Evolutionary conservation across 352 stramenopile species (phyloP).

Genomic region (Pythium aquatile): DNA sequence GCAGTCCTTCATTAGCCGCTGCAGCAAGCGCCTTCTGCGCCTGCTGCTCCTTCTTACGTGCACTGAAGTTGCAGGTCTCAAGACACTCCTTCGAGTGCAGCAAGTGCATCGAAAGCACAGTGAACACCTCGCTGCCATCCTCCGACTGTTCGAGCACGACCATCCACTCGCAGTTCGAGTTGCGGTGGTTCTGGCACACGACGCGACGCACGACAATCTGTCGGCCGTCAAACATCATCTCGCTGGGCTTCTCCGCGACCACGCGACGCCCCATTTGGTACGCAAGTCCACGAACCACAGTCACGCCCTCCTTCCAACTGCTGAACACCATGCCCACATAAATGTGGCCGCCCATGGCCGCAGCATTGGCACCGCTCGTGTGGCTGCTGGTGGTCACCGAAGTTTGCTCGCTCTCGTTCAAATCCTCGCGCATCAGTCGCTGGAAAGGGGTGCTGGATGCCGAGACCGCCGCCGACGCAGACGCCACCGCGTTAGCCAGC

Average conservation of each 20-base stretch:
- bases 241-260: conserved; percentile 47
- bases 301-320: conserved; percentile 62
- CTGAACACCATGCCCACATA: conserved; percentile 45
- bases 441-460: conserved; percentile 27
- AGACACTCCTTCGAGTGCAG: conserved; percentile 73
- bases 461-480: conserved; percentile 4
- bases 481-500: conserved; percentile 5
- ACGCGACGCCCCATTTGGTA: conserved; percentile 57
- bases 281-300: conserved; percentile 46
- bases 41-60: conserved; percentile 49
- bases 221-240: conserved; percentile 44
- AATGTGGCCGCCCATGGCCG: conserved; percentile 32
- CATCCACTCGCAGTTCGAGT: conserved; percentile 69
- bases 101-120: conserved; percentile 53
- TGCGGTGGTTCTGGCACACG: conserved; percentile 73
- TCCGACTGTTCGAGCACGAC: conserved; percentile 53
- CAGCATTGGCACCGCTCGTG: conserved; percentile 3
- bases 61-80: conserved; percentile 74
- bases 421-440: conserved; percentile 30
- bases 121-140: conserved; percentile 41
- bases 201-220: conserved; percentile 48
- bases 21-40: conserved; percentile 19
- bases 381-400: conserved; percentile 1
- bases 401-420: background rate
- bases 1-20: conserved; percentile 13